These are phyloP conservation scores for Fusarium palustre DNA, from an alignment of 2,329 filamentous ascomycete genomes.

Conservation along the genomic window DNA sequence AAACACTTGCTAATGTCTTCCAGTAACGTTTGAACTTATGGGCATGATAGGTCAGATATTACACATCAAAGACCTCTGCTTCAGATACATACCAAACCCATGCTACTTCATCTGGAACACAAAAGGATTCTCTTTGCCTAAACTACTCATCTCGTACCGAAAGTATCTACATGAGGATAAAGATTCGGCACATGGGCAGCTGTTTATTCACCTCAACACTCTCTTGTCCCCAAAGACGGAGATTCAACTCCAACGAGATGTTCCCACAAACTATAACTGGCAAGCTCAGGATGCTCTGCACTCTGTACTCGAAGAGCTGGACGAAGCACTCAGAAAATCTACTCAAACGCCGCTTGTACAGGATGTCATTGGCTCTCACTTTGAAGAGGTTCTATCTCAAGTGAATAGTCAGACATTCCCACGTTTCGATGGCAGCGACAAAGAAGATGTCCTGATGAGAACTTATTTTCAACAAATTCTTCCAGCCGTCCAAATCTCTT, in stretches of 20 bases:
- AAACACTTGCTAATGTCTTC: neutral
- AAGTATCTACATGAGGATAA: neutral
- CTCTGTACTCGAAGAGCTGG: slow-evolving; percentile 2
- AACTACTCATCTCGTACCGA: slow-evolving; percentile 1
- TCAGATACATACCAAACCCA: slow-evolving; percentile 26
- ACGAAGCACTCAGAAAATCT: neutral
- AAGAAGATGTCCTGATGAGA: slow-evolving; percentile 8
- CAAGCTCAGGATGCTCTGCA: slow-evolving; percentile 13
- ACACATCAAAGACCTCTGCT: slow-evolving; percentile 25
- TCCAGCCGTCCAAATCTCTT: neutral
- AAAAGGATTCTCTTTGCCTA: neutral
- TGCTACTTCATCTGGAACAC: slow-evolving; percentile 19
- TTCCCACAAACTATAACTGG: neutral
- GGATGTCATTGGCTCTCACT: neutral
- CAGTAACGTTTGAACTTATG: slow-evolving; percentile 20
- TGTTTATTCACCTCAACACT: neutral
- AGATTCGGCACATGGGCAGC: neutral
- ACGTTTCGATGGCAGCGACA: neutral
- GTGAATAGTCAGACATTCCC: slow-evolving; percentile 1
- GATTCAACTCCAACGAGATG: neutral
- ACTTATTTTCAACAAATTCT: slow-evolving; percentile 13
- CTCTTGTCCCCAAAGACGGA: neutral
- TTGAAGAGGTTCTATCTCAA: slow-evolving; percentile 18
- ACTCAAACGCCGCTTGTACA: fast-evolving
- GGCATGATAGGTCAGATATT: slow-evolving; percentile 22